Evolutionary conservation across 257 asterid species (phyloP), one percentile per base, ranked within the genome.

Genomic region (Lycium ferocissimum): DNA sequence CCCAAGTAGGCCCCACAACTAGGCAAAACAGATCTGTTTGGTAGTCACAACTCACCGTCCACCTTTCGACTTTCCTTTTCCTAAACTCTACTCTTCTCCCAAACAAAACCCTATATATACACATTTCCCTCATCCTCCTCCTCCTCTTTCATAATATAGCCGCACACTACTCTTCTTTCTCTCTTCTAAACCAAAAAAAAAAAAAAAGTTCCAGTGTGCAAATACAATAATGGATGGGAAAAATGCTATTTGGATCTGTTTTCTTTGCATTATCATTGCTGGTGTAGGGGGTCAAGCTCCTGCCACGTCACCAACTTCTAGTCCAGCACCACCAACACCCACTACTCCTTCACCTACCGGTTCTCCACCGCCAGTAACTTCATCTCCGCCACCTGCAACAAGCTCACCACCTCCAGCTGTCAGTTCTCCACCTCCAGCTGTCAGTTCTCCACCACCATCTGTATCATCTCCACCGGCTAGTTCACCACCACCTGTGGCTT

Each of bases 281-380:
- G 91, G 88, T 59, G 98, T 92, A 78, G 72, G 69, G 0, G 97
- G 87, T 1, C 98, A 95, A 86, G 86, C 93, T 62, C 97, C 98
- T 79, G 85, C 94, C 1, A 76, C 81, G 81, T 83, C 96, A 3
- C 96, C 97, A 0, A 82, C 88, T 0, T 1, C 95, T 4, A 76
- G 91, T 6, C 93, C 93, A 5, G 56, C 81, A 6, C 86, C 85
- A 4, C 84, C 89, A 3, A 26, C 88, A 3, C 58, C 87, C 14
- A 71, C 84, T 6, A 38, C 88, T 10, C 11, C 89, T 9, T 12
- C 92, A 22, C 93, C 81, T 0, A 62, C 93, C 17, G 84, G 93
- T 1, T 86, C 93, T 0, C 84, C 91, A 0, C 85, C 91, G 6
- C 89, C 92, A 1, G 71, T 89, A 0, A 5, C 89, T 4, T 80